These are phyloP conservation scores for Malassezia dermatis DNA, from an alignment of 1,284 basidiomycete species.

Conservation along the genomic window DNA sequence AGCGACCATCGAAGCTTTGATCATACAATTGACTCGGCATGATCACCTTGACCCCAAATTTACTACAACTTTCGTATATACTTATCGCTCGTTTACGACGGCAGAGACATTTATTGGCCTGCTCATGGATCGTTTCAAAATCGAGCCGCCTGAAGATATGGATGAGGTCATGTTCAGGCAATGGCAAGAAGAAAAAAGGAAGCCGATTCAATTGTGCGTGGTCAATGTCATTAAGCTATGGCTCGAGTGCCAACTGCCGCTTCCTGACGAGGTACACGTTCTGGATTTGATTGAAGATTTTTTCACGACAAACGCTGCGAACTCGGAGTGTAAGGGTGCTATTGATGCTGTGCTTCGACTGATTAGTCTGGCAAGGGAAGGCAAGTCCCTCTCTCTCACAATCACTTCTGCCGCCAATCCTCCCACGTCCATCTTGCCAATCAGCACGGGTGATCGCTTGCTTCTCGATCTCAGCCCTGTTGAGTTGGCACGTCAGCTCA, in stretches of 20 bases:
- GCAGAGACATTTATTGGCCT: slow-evolving; percentile 73
- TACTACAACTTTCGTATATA: slow-evolving; percentile 87
- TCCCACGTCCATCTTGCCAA: slow-evolving; percentile 63
- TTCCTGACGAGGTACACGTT: not conserved
- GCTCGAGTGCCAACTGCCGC: slow-evolving; percentile 36
- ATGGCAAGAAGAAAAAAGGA: slow-evolving; percentile 81
- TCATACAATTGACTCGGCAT: slow-evolving; percentile 82
- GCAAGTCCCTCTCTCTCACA: not conserved
- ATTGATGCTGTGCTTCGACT: not conserved
- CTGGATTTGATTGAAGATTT: slow-evolving; percentile 4
- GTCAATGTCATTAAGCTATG: slow-evolving; percentile 50
- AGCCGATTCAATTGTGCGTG: slow-evolving; percentile 59
- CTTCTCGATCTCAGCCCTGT: slow-evolving; percentile 77
- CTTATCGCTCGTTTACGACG: slow-evolving; percentile 88
- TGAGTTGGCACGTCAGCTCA: slow-evolving; percentile 86
- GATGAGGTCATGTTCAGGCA: slow-evolving; percentile 59
- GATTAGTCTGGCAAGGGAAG: not conserved
- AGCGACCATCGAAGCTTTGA: slow-evolving; percentile 71
- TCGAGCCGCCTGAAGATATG: slow-evolving; percentile 64
- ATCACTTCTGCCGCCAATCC: not conserved
- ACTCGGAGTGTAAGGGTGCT: slow-evolving; percentile 7
- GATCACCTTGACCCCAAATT: slow-evolving; percentile 59
- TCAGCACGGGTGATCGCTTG: slow-evolving; percentile 64
- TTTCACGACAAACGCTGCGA: not conserved
- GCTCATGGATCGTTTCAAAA: slow-evolving; percentile 72